Conservation (phyloP, 2,329 filamentous ascomycete species). For the Fusarium odoratissimum region DNA sequence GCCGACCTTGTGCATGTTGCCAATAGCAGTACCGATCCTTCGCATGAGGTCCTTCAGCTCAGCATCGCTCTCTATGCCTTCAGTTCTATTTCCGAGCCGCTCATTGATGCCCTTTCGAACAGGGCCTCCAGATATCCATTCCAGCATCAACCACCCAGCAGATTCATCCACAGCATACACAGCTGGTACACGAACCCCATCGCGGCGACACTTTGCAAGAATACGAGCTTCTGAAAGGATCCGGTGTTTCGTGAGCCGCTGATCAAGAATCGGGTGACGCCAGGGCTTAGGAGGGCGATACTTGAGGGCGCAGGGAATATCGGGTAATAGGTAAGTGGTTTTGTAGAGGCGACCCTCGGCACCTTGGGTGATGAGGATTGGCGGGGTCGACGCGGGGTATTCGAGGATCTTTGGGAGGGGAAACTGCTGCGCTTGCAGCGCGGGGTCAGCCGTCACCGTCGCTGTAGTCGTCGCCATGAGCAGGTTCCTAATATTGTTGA, state of each 20-base stretch:
- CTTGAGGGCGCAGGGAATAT: slow-evolving; percentile 83
- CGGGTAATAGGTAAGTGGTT: slow-evolving; percentile 79
- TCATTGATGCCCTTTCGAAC: slow-evolving; percentile 77
- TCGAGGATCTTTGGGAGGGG: slow-evolving; percentile 74
- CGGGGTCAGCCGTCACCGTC: slow-evolving; percentile 31
- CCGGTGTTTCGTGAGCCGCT: slow-evolving; percentile 85
- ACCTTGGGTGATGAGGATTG: slow-evolving; percentile 86
- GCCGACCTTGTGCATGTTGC: slow-evolving; percentile 82
- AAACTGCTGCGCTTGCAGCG: slow-evolving; percentile 49
- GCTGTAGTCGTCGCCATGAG: slow-evolving; percentile 28
- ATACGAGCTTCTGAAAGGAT: slow-evolving; percentile 91
- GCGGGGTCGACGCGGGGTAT: slow-evolving; percentile 67
- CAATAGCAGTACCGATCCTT: slow-evolving; percentile 77
- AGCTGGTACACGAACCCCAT: slow-evolving; percentile 84
- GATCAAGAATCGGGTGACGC: slow-evolving; percentile 89
- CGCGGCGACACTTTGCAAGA: slow-evolving; percentile 79
- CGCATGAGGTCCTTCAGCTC: slow-evolving; percentile 73
- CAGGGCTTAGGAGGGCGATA: slow-evolving; percentile 92
- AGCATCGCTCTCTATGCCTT: slow-evolving; percentile 56
- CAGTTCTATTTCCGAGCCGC: slow-evolving; percentile 67
- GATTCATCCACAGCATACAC: slow-evolving; percentile 76
- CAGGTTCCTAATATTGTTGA: slow-evolving; percentile 7
- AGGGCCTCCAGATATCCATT: slow-evolving; percentile 83
- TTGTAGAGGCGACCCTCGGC: slow-evolving; percentile 95
- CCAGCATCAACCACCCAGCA: slow-evolving; percentile 81